Percentiles rank a stretch among this genome's conserved stretches.
Conservation (phyloP, 176 grass and related monocot species). For the Bonia amplexicaulis region DNA sequence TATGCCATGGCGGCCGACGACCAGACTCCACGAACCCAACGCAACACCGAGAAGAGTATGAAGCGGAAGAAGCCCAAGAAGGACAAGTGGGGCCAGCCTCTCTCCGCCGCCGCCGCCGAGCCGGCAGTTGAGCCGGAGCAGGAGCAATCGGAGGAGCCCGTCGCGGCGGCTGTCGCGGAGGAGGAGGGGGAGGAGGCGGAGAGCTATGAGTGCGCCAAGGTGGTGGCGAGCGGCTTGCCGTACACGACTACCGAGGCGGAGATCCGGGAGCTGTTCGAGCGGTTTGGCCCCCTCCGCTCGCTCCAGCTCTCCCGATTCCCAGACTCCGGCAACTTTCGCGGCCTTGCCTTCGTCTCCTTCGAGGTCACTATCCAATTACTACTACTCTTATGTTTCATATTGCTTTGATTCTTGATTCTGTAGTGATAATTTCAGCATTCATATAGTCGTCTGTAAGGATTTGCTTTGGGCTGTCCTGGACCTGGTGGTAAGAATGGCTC, state of each 20-base stretch:
- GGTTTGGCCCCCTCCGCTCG: constrained; percentile 53
- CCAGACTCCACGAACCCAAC: not conserved
- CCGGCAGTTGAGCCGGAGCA: constrained; percentile 16
- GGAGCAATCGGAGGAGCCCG: constrained; percentile 8
- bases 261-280: constrained; percentile 67
- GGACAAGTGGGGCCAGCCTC: constrained; percentile 84
- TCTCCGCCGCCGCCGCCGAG: constrained; percentile 21
- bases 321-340: constrained; percentile 81
- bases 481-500: not conserved
- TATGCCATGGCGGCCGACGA: constrained; percentile 47
- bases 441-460: not conserved
- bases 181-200: not conserved
- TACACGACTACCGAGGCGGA: constrained; percentile 69
- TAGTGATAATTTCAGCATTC: not conserved
- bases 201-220: constrained; percentile 54
- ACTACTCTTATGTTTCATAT: not conserved
- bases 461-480: not conserved
- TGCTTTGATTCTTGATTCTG: not conserved
- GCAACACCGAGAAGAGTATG: constrained; percentile 34
- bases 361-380: constrained; percentile 26
- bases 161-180: not conserved
- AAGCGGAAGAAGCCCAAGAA: constrained; percentile 75
- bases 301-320: constrained; percentile 87
- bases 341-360: constrained; percentile 81
- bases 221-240: constrained; percentile 83